Percentiles rank a stretch among this genome's conserved stretches.
These are phyloP conservation scores for Hypoxylon sp. DNA, from an alignment of 2,329 filamentous ascomycete species.

Conservation along the genomic window DNA sequence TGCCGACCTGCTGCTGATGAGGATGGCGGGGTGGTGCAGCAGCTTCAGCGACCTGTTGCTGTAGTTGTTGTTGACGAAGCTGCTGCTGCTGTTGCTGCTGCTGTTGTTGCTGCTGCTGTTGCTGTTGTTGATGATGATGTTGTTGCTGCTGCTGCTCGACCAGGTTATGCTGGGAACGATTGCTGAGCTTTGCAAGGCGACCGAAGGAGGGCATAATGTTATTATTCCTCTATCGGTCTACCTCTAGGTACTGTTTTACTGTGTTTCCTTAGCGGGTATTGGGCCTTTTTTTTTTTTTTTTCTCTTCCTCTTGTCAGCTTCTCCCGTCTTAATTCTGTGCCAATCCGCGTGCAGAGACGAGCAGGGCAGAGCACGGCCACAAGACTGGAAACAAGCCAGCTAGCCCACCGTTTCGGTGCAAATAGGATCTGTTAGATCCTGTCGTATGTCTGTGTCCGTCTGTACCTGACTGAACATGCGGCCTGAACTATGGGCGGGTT, in stretches of 20 bases:
- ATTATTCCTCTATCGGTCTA: too few species aligned
- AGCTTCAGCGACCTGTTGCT: constrained; percentile 29
- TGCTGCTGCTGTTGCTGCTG: constrained; percentile 44
- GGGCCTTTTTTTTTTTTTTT: constrained; percentile 16
- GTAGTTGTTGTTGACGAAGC: constrained; percentile 40
- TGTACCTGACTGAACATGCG: constrained; percentile 21
- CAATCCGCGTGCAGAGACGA: constrained; percentile 8
- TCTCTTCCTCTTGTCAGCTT: constrained; percentile 29
- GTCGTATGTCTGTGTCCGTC: not conserved
- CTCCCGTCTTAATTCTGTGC: too few species aligned
- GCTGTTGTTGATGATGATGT: constrained; percentile 36
- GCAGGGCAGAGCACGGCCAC: constrained; percentile 29
- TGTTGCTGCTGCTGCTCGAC: constrained; percentile 53
- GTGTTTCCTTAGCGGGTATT: constrained; percentile 27
- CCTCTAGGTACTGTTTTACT: too few species aligned
- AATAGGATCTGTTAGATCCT: constrained; percentile 19
- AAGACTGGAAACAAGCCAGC: constrained; percentile 17
- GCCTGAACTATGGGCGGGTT: constrained; percentile 1
- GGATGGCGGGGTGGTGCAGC: constrained; percentile 30
- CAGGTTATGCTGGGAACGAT: constrained; percentile 60
- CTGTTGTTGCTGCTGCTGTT: constrained; percentile 28
- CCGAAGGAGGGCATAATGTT: constrained; percentile 61
- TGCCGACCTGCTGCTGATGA: constrained; percentile 32
- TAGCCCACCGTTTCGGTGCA: constrained; percentile 13
- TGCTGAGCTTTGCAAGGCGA: constrained; percentile 60